Evolutionary conservation across 768 basidiomycete species (phyloP).

Genomic region (Jaapia argillacea): DNA sequence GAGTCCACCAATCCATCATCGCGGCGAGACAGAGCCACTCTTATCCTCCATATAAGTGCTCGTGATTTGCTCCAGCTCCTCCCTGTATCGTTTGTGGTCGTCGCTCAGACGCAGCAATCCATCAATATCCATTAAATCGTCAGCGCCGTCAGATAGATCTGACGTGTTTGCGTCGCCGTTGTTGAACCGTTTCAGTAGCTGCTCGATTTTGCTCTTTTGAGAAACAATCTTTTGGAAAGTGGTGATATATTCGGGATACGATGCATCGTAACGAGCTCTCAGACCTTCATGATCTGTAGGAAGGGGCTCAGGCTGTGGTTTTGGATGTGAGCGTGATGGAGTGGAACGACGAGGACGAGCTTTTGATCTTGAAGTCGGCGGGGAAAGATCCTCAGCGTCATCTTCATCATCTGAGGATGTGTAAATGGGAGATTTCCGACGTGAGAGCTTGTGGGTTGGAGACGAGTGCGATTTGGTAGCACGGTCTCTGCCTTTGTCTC

Average conservation of each 20-base stretch:
- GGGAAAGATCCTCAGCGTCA: slow-evolving; percentile 8
- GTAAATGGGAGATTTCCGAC: slow-evolving; percentile 51
- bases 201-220: slow-evolving; percentile 43
- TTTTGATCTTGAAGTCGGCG: no score
- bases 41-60: slow-evolving; percentile 23
- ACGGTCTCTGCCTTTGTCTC: slow-evolving; percentile 3
- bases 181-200: slow-evolving; percentile 33
- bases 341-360: no score
- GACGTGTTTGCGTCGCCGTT: not conserved
- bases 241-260: slow-evolving; percentile 41
- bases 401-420: slow-evolving; percentile 59
- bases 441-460: no score
- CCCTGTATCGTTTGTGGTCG: slow-evolving; percentile 35
- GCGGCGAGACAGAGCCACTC: slow-evolving; percentile 6
- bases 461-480: no score
- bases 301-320: no score
- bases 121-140: slow-evolving; percentile 27
- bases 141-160: slow-evolving; percentile 16
- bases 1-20: no score
- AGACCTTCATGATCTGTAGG: slow-evolving; percentile 41
- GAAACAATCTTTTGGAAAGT: slow-evolving; percentile 35
- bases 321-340: no score
- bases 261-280: slow-evolving; percentile 39
- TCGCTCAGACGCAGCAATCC: slow-evolving; percentile 35
- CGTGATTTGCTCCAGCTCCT: slow-evolving; percentile 45